Percentiles rank a stretch among this genome's conserved stretches.
These are phyloP conservation scores for Scheffersomyces titani DNA, from an alignment of 1,139 yeast species.

Conservation along the genomic window DNA sequence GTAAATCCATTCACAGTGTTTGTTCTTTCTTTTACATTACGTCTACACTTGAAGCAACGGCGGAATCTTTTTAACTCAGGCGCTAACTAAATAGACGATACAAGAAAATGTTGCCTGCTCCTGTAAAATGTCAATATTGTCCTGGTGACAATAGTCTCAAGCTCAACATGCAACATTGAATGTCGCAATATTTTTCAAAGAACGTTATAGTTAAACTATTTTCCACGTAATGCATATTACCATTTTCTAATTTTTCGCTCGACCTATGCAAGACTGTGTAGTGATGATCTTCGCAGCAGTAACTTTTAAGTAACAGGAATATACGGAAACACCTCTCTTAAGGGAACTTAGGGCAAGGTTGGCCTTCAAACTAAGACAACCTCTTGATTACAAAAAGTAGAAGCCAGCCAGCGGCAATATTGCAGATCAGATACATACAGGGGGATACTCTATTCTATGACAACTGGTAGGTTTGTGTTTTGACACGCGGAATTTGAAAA, in stretches of 20 bases:
- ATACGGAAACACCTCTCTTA: background rate
- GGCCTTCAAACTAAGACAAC: background rate
- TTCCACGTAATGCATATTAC: background rate
- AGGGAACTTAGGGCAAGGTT: background rate
- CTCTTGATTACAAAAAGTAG: background rate
- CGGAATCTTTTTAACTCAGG: background rate
- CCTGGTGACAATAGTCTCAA: background rate
- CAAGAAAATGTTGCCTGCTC: background rate
- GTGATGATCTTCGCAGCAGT: background rate
- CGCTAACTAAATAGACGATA: background rate
- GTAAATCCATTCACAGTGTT: background rate
- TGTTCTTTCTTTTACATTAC: background rate
- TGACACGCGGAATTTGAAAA: background rate
- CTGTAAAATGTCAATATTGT: background rate
- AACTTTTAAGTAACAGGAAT: background rate
- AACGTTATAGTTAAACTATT: background rate
- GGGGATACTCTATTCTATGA: too few species aligned
- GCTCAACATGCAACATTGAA: background rate
- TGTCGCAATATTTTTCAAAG: background rate
- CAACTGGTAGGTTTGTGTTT: background rate
- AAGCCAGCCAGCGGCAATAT: background rate
- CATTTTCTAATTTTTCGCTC: background rate
- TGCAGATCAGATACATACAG: background rate
- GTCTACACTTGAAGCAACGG: background rate
- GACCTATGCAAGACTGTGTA: background rate